Conservation (phyloP, 768 basidiomycete genomes). For the Lactifluus echinatus region DNA sequence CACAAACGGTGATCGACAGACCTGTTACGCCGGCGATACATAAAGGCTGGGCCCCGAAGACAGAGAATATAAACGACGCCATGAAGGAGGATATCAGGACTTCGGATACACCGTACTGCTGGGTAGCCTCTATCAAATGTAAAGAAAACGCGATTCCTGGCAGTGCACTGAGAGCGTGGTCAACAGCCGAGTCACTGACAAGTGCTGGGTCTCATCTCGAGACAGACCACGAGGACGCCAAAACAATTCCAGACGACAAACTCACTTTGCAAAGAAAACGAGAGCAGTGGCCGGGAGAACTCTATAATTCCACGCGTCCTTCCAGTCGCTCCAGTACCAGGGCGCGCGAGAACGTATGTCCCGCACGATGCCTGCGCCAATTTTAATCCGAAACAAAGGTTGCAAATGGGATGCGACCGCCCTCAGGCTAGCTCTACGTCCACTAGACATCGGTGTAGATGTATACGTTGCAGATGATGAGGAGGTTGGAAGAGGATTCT, state of each 20-base stretch:
- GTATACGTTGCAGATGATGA: not conserved
- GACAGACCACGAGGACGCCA: not conserved
- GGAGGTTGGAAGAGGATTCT: not conserved
- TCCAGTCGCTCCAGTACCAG: conserved; percentile 84
- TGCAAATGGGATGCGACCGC: not conserved
- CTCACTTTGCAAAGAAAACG: conserved; percentile 80
- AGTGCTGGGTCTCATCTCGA: too few relatives aligned
- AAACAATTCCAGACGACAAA: not conserved
- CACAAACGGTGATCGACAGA: conserved; percentile 22
- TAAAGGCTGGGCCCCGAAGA: conserved; percentile 85
- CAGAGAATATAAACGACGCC: conserved; percentile 80
- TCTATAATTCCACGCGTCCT: conserved; percentile 85
- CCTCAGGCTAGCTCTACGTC: not conserved
- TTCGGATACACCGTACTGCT: conserved; percentile 84
- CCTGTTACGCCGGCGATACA: conserved; percentile 90
- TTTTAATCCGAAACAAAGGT: not conserved
- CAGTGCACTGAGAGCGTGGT: conserved; percentile 45
- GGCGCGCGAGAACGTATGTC: conserved; percentile 69
- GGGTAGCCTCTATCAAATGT: conserved; percentile 85
- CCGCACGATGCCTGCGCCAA: conserved; percentile 15
- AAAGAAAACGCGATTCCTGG: conserved; percentile 89
- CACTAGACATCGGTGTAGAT: not conserved
- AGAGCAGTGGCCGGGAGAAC: conserved; percentile 80
- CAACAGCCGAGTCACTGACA: not conserved
- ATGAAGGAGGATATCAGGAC: conserved; percentile 79